A percentile compares a stretch with the other conserved stretches of the same genome.
Conservation (phyloP, 1,139 yeast species). For the Nakaseomyces kungkrabaensis region DNA sequence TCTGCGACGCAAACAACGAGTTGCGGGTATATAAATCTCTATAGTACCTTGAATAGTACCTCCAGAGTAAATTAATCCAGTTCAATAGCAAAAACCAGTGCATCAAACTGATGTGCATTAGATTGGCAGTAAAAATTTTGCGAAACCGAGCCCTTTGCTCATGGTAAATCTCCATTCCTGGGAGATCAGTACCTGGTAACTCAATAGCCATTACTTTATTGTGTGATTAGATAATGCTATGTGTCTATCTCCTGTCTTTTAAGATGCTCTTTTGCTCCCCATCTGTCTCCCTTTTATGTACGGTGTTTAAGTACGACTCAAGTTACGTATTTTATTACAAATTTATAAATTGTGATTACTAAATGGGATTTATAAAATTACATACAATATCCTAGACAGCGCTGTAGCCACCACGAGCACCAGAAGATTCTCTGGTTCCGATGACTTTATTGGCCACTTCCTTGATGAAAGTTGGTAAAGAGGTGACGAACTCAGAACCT, state of each 20-base stretch:
- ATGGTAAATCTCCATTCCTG: not conserved
- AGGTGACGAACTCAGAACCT: conserved; percentile 45
- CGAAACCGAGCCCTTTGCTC: not conserved
- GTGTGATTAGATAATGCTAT: not conserved
- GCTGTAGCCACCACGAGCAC: conserved; percentile 75
- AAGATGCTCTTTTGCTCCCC: no score
- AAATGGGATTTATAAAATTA: no score
- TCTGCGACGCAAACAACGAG: conserved; percentile 66
- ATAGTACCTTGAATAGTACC: conserved; percentile 43
- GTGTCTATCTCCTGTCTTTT: not conserved
- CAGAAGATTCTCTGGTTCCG: conserved; percentile 35
- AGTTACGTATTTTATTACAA: not conserved
- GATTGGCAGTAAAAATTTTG: not conserved
- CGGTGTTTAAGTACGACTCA: not conserved
- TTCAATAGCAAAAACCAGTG: conserved; percentile 44
- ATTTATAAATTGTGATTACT: not conserved
- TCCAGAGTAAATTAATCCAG: conserved; percentile 41
- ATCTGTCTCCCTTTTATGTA: no score
- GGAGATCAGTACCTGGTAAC: not conserved
- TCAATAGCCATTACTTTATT: not conserved
- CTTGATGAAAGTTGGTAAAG: conserved; percentile 60
- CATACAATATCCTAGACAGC: conserved; percentile 45
- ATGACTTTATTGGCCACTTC: conserved; percentile 66
- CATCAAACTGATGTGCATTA: conserved; percentile 35
- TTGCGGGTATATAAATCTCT: conserved; percentile 55